A percentile compares a stretch with the other conserved stretches of the same genome.
These are phyloP conservation scores for Debaryomyces castellii DNA, from an alignment of 805 yeast genomes.

Conservation along the genomic window DNA sequence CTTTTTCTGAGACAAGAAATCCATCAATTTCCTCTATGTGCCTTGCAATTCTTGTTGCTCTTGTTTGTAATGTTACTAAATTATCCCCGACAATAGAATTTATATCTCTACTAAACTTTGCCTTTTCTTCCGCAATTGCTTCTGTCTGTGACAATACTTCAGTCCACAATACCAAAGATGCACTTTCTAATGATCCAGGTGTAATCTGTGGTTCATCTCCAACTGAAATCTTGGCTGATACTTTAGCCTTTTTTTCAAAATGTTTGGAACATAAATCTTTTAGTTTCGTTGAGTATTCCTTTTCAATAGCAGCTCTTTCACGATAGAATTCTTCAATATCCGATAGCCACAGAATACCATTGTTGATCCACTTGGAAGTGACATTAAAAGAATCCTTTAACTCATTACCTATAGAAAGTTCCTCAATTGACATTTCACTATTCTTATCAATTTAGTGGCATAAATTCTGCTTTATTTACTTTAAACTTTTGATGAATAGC, in stretches of 20 bases:
- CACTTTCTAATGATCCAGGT: slow-evolving; percentile 92
- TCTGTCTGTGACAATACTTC: slow-evolving; percentile 85
- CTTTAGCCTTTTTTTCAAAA: slow-evolving; percentile 72
- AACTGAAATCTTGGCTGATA: slow-evolving; percentile 68
- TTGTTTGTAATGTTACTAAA: slow-evolving; percentile 50
- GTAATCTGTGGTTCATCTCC: slow-evolving; percentile 91
- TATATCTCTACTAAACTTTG: slow-evolving; percentile 58
- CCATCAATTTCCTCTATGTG: slow-evolving; percentile 60
- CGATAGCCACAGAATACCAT: slow-evolving; percentile 69
- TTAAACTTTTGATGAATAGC: not conserved
- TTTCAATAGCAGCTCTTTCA: slow-evolving; percentile 79
- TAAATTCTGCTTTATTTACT: not conserved
- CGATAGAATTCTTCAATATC: slow-evolving; percentile 83
- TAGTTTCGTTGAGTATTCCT: slow-evolving; percentile 74
- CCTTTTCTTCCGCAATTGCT: slow-evolving; percentile 65
- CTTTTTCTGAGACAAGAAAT: slow-evolving; percentile 47
- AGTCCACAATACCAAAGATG: slow-evolving; percentile 86
- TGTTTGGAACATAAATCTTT: slow-evolving; percentile 63
- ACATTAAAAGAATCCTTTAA: slow-evolving; percentile 76
- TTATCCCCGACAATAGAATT: slow-evolving; percentile 61
- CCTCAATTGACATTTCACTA: slow-evolving; percentile 17
- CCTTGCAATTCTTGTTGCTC: slow-evolving; percentile 53
- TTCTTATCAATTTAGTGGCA: too few species aligned
- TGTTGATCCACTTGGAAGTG: slow-evolving; percentile 75
- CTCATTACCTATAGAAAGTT: slow-evolving; percentile 61